phyloP scores from a whole-genome alignment of 345 rosid genomes.

The Populus ilicifolia region DNA sequence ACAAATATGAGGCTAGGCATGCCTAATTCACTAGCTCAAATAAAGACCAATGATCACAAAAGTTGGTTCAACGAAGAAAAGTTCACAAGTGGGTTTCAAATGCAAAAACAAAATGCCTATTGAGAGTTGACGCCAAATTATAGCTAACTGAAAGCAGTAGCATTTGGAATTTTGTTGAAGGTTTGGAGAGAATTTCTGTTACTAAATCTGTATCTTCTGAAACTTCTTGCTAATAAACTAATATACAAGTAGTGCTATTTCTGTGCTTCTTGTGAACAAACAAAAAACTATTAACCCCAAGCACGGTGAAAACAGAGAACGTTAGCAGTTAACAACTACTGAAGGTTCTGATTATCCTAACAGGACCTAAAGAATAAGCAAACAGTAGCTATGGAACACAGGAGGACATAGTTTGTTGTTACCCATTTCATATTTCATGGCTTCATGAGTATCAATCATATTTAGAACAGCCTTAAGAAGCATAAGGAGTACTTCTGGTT shows the following conservation, averaged over 20 bases:
- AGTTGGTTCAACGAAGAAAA: background rate
- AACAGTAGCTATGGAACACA: background rate
- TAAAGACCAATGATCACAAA: background rate
- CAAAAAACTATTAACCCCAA: background rate
- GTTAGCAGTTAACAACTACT: no score
- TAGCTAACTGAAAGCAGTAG: background rate
- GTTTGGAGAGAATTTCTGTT: no score
- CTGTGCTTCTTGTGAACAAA: background rate
- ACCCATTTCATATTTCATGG: constrained; percentile 48
- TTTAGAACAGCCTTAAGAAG: constrained; percentile 63
- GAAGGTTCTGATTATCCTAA: background rate
- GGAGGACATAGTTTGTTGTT: constrained; percentile 2
- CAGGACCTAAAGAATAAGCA: background rate
- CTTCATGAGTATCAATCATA: constrained; percentile 45
- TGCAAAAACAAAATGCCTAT: background rate
- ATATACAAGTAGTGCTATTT: background rate
- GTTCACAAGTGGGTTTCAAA: background rate
- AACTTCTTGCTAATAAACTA: background rate
- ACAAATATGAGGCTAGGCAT: background rate
- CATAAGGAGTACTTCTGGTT: constrained; percentile 65
- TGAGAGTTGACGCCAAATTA: background rate
- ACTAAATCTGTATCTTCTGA: no score
- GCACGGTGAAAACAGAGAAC: background rate
- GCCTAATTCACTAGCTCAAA: background rate
- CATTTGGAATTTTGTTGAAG: background rate